Base-by-base conservation (phyloP, 2,329 filamentous ascomycete species). In the Fusarium denticulatum region DNA sequence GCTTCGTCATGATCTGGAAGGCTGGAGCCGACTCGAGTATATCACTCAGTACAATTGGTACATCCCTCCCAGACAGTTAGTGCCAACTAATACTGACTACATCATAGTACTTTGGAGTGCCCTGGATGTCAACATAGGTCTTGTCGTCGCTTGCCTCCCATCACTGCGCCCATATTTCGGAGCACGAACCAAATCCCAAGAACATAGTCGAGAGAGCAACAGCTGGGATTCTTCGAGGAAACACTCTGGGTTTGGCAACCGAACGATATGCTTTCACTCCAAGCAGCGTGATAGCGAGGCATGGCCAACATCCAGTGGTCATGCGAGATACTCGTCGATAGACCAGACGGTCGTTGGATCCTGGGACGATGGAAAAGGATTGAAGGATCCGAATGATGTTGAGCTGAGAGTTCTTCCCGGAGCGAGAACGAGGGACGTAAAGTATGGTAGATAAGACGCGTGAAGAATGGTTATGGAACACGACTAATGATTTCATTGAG, bases 111-210 rank as follows among this genome's bases (percentile, higher is more conserved):
- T 76, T 4, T 76, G 73, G 71, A 76, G 73, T 14, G 26, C 60
- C 0, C 7, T 76, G 1, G 74, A 76, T 4, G 62, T 64, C n/a
- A 74, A 74, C 11, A 61, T 76, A 3, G 73, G 73, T 0, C 69
- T 76, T 2, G 71, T 76, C 1, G 40, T 76, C 9, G 71, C 74
- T 2, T 76, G 74, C 7, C 47, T 76, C 0, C 74, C 74, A 0
- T 76, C 74, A 1, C 58, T 76, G 0, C 61, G 73, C 24, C 74
- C 73, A 24, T 76, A 76, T 13, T 76, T 76, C 18, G 60, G 63
- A 16, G 42, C 68, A 10, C 57, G 55, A 37, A 30, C 24, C 5
- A 28, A 40, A 3, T 64, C 62, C 4, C 40, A 56, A 16, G 43
- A 46, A 10, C 61, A 50, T 2, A 52, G 34, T 30, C 64, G 24